Evolutionary conservation across 495 filamentous ascomycete species (phyloP), one percentile per base, ranked within the genome.

Genomic region (Aspergillus kassunensis): DNA sequence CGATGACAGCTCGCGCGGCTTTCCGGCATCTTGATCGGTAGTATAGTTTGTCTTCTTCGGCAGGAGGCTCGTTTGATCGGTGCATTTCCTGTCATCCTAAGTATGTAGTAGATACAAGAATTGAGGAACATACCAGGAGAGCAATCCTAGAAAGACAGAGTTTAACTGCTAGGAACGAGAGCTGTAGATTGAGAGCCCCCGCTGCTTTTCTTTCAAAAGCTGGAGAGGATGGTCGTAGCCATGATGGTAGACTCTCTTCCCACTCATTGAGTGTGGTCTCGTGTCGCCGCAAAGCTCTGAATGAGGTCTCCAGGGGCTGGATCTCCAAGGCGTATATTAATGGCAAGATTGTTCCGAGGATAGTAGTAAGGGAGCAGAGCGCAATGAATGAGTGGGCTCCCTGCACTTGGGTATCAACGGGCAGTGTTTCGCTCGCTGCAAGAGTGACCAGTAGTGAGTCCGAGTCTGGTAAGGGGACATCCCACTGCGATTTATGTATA

Each of bases 181-280:
- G 46, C 21, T 49, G 46, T 10, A 49, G 46, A 31, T 49, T 49
- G 0, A 49, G 46, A 4, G 46, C 34, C 12, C 46, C 46, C 1
- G 46, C 33, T 2, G 46, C 46, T 18, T 40, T 49, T 2, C 46
- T 23, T 15, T 49, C 30, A 40, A 49, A 49, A 7, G 35, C 46
- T 19, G 46, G 46, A 19, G 46, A 49, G 7, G 21, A 27, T 7
- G 46, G 46, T 0, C 46, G 46, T 18, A 49, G 23, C 46, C 46
- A 49, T 11, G 36, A 1, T 16, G 46, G 46, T 12, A 49, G 20
- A 12, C 34, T 13, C 19, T 49, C 46, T 15, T 49, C 46, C 46
- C 46, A 49, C 35, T 49, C 46, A 24, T 49, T 49, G n/a, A 49
- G 46, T 18, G 46, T 18, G 5, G 46, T 49, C 36, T 49, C 46